A percentile compares a stretch with the other conserved stretches of the same genome.
These are phyloP conservation scores for Schwanniomyces vanrijiae DNA, from an alignment of 805 yeast genomes.

Conservation along the genomic window DNA sequence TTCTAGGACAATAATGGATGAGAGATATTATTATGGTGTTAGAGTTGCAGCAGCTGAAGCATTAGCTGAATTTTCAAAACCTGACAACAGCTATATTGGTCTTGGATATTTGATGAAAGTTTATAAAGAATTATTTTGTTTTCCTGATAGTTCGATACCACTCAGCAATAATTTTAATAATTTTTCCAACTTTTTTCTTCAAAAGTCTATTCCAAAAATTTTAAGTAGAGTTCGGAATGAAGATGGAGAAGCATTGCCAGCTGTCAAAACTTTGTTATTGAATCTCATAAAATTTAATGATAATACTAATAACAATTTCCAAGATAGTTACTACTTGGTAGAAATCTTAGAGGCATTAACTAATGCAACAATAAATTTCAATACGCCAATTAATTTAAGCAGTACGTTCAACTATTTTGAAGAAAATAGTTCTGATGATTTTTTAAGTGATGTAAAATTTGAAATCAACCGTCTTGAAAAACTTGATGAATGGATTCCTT, in stretches of 20 bases:
- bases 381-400: slow-evolving; percentile 6
- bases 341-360: slow-evolving; percentile 58
- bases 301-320: slow-evolving; percentile 72
- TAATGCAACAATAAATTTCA: slow-evolving; percentile 20
- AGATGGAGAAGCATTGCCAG: slow-evolving; percentile 57
- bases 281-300: slow-evolving; percentile 82
- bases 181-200: slow-evolving; percentile 66
- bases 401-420: slow-evolving; percentile 1
- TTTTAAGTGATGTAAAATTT: slow-evolving; percentile 36
- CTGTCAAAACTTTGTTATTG: slow-evolving; percentile 61
- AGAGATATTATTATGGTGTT: slow-evolving; percentile 84
- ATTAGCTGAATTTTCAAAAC: slow-evolving; percentile 64
- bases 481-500: slow-evolving; percentile 85
- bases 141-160: slow-evolving; percentile 61
- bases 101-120: slow-evolving; percentile 69
- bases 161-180: slow-evolving; percentile 78
- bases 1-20: slow-evolving; percentile 78
- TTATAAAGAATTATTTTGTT: slow-evolving; percentile 71
- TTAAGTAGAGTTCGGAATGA: slow-evolving; percentile 62
- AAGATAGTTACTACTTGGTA: slow-evolving; percentile 68
- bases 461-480: slow-evolving; percentile 76
- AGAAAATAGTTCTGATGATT: slow-evolving; percentile 11
- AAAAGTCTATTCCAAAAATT: slow-evolving; percentile 64
- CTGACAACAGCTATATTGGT: slow-evolving; percentile 67
- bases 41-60: slow-evolving; percentile 85